A percentile compares a stretch with the other conserved stretches of the same genome.
These are phyloP conservation scores for Paramecium tetraurelia DNA, from an alignment of 73 alveolate genomes.

Conservation along the genomic window DNA sequence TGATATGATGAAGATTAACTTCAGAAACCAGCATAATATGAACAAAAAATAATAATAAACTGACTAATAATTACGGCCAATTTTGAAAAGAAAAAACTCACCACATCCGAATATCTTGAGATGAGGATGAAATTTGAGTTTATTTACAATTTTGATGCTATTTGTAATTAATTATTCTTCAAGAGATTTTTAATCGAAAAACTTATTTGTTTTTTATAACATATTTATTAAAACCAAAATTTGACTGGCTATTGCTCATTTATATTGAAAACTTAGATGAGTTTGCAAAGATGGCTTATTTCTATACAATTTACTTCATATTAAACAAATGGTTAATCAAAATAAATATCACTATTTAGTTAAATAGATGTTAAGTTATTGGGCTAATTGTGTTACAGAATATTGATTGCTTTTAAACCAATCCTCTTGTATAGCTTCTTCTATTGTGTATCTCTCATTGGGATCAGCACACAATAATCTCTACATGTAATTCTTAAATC, in stretches of 20 bases:
- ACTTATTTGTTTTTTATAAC: too few species aligned
- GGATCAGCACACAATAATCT: background rate
- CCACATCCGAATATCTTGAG: background rate
- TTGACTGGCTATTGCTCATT: background rate
- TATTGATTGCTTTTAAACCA: background rate
- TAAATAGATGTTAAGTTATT: background rate
- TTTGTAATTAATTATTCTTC: background rate
- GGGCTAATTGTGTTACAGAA: background rate
- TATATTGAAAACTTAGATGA: background rate
- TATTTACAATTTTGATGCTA: background rate
- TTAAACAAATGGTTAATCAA: background rate
- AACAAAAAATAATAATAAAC: background rate
- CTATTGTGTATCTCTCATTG: background rate
- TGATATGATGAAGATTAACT: background rate
- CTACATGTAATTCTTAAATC: background rate
- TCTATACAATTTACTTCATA: background rate
- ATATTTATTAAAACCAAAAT: background rate
- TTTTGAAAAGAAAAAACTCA: background rate
- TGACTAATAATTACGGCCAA: background rate
- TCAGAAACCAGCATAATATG: background rate
- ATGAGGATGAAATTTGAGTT: background rate
- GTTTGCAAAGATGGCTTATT: background rate
- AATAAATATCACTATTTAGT: background rate
- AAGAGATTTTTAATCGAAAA: background rate
- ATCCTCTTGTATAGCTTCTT: background rate